Evolutionary conservation across 139 green algal species (phyloP).

Genomic region (Chlamydomonas asymmetrica): DNA sequence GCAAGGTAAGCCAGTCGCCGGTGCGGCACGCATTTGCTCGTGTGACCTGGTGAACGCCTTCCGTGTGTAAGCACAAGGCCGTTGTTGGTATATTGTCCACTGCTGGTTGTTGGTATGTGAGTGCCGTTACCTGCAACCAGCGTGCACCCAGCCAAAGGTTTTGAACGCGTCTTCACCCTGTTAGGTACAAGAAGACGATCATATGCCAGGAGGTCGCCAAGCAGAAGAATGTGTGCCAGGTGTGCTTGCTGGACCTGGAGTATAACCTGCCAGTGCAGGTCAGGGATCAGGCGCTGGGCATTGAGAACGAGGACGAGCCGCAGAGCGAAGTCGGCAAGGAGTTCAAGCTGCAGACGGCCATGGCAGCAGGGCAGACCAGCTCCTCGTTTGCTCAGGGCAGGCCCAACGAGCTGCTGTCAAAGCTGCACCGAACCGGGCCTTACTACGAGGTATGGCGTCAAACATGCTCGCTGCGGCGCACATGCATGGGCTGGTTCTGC

Average conservation of each 20-base stretch:
- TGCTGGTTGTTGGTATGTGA: too few species aligned
- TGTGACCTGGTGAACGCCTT: too few species aligned
- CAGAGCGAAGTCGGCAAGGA: conserved; percentile 88
- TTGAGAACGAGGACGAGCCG: conserved; percentile 77
- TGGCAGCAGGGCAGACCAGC: conserved; percentile 49
- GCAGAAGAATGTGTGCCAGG: conserved; percentile 98
- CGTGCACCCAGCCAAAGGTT: too few species aligned
- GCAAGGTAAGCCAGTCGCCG: conserved; percentile 48
- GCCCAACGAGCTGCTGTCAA: conserved; percentile 79
- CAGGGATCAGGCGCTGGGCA: conserved; percentile 77
- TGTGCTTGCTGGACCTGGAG: conserved; percentile 96
- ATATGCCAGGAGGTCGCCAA: conserved; percentile 98
- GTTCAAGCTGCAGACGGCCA: conserved; percentile 73
- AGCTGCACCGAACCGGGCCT: conserved; percentile 85
- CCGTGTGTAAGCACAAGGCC: too few species aligned
- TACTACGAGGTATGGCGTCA: conserved; percentile 88
- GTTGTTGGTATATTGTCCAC: too few species aligned
- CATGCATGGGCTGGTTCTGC: too few species aligned
- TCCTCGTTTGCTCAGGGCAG: conserved; percentile 48
- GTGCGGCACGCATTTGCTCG: too few species aligned
- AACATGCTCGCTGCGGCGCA: too few species aligned
- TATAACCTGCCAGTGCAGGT: conserved; percentile 95
- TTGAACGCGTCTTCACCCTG: conserved; percentile 7
- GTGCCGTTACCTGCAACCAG: too few species aligned
- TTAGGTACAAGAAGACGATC: conserved; percentile 97